Evolutionary conservation across 306 rosid species (phyloP).

Genomic region (Medicago lupulina): DNA sequence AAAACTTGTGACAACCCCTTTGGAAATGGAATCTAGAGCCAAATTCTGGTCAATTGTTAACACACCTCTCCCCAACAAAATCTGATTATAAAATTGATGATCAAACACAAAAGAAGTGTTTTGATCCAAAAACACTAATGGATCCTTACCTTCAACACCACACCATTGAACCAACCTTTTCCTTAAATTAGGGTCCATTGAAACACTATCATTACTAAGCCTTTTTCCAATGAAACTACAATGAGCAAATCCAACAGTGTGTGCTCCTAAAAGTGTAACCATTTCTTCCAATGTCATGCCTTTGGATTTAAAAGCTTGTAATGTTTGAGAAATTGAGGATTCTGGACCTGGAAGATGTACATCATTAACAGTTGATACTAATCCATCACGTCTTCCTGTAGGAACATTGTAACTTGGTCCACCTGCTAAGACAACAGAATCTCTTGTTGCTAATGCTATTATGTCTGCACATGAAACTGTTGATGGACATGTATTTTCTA

Average conservation of each 20-base stretch:
- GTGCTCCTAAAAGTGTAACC: constrained; percentile 72
- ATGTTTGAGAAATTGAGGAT: constrained; percentile 23
- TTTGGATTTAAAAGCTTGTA: constrained; percentile 36
- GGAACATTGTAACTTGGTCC: constrained; percentile 57
- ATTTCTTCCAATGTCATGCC: constrained; percentile 54
- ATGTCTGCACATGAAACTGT: constrained; percentile 72
- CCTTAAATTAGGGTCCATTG: constrained; percentile 51
- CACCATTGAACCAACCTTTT: constrained; percentile 33
- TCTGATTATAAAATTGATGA: constrained; percentile 48
- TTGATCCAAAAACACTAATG: constrained; percentile 56
- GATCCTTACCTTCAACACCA: neutral
- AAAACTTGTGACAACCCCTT: constrained; percentile 44
- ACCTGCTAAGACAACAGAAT: constrained; percentile 51
- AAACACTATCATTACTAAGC: constrained; percentile 44
- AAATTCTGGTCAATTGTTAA: constrained; percentile 59
- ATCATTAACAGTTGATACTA: neutral
- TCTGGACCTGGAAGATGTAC: constrained; percentile 55
- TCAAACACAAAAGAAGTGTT: constrained; percentile 52
- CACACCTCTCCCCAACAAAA: constrained; percentile 47
- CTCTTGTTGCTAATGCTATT: constrained; percentile 65
- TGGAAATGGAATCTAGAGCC: constrained; percentile 41
- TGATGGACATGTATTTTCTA: constrained; percentile 56
- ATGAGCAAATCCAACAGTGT: constrained; percentile 61
- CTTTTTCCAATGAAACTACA: constrained; percentile 51
- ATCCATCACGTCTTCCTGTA: constrained; percentile 60